These are phyloP conservation scores for Vitis riparia DNA, from an alignment of 164 flowering plant genomes.

Conservation along the genomic window DNA sequence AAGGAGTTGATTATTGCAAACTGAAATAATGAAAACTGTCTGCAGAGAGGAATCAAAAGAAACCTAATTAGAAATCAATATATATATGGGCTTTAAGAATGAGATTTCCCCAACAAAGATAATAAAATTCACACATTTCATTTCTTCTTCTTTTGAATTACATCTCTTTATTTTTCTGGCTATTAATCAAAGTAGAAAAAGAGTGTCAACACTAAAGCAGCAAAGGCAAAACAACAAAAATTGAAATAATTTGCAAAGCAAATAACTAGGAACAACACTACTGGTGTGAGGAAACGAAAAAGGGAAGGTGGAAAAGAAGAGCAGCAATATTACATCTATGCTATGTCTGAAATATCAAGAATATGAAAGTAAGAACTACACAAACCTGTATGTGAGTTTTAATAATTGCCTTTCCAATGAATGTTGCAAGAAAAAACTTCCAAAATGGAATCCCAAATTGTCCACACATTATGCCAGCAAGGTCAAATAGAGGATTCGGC, in stretches of 20 bases:
- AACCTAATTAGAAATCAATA: slow-evolving; percentile 1
- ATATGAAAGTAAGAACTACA: slow-evolving; percentile 3
- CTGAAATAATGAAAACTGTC: slow-evolving; percentile 85
- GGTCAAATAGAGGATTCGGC: slow-evolving; percentile 98
- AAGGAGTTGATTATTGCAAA: slow-evolving; percentile 94
- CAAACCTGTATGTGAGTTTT: slow-evolving; percentile 97
- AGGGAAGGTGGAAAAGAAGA: background rate
- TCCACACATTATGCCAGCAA: slow-evolving; percentile 99
- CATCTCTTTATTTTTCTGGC: background rate
- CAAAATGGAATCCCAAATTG: slow-evolving; percentile 97
- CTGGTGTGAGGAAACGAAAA: background rate
- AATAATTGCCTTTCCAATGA: slow-evolving; percentile 88
- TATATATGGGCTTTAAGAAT: background rate
- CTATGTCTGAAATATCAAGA: background rate
- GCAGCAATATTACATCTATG: too few relatives aligned
- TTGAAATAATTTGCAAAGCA: too few relatives aligned
- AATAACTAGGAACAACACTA: too few relatives aligned
- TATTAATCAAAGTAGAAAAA: background rate
- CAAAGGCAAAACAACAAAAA: too few relatives aligned
- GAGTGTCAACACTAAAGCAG: too few relatives aligned
- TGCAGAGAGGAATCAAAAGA: slow-evolving; percentile 36
- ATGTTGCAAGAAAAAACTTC: slow-evolving; percentile 88
- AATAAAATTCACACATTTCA: background rate
- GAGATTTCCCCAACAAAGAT: background rate
- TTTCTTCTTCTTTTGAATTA: background rate